These are phyloP conservation scores for Pleurotus pulmonarius DNA, from an alignment of 768 basidiomycete genomes.

Conservation along the genomic window DNA sequence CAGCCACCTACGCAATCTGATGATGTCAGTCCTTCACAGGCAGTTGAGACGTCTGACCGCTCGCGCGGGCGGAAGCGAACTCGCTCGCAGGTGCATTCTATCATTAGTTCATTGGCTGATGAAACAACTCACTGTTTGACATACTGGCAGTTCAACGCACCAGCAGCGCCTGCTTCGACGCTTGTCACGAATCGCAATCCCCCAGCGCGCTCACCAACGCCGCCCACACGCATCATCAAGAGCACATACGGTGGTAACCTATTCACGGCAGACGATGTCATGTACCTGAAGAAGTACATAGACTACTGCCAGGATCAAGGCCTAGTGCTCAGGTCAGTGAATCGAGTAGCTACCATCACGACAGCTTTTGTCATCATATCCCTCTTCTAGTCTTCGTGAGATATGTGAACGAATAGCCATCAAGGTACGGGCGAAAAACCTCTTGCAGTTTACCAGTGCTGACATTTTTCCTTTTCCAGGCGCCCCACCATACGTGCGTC, in stretches of 20 bases:
- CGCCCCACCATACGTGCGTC: conserved; percentile 83
- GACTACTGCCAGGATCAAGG: conserved; percentile 90
- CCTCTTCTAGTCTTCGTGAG: conserved; percentile 55
- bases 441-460: conserved; percentile 4
- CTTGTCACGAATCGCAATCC: conserved; percentile 67
- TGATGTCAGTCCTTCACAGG: conserved; percentile 25
- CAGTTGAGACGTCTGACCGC: conserved; percentile 35
- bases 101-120: conserved; percentile 12
- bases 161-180: conserved; percentile 63
- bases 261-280: conserved; percentile 80
- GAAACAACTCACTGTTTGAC: conserved; percentile 6
- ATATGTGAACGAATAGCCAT: conserved; percentile 86
- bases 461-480: conserved; percentile 35
- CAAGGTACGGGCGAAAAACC: conserved; percentile 43
- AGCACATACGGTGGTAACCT: conserved; percentile 88
- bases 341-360: background rate
- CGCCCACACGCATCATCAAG: conserved; percentile 79
- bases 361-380: conserved; percentile 1
- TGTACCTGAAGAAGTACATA: conserved; percentile 84
- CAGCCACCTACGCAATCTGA: conserved; percentile 41
- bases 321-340: conserved; percentile 64
- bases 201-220: conserved; percentile 77
- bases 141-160: conserved; percentile 39
- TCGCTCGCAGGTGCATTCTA: conserved; percentile 44
- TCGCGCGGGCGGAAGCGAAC: conserved; percentile 67